Evolutionary conservation across 2,329 filamentous ascomycete species (phyloP).

Genomic region (Cyphellophora attinorum): DNA sequence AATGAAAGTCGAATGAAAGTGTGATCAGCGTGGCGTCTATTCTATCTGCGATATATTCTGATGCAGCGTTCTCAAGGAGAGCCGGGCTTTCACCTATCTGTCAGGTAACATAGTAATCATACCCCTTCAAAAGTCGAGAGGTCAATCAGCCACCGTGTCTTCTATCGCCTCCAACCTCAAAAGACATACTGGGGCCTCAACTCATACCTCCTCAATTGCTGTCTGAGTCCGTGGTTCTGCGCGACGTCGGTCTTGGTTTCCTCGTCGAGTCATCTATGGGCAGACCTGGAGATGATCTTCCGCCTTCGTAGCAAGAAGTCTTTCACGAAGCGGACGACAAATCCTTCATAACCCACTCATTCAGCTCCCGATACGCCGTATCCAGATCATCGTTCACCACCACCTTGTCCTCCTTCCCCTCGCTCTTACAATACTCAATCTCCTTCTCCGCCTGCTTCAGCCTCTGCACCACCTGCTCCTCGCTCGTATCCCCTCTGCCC

Average conservation of each 20-base stretch:
- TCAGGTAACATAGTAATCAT: conserved; percentile 14
- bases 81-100: conserved; percentile 17
- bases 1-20: too few relatives aligned
- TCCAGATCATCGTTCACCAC: conserved; percentile 59
- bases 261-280: not conserved
- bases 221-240: too few relatives aligned
- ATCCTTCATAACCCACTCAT: conserved; percentile 38
- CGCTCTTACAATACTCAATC: conserved; percentile 60
- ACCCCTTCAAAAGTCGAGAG: conserved; percentile 5
- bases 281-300: not conserved
- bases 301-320: too few relatives aligned
- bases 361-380: conserved; percentile 45
- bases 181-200: too few relatives aligned
- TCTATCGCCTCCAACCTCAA: too few relatives aligned
- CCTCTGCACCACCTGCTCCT: conserved; percentile 60
- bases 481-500: conserved; percentile 67
- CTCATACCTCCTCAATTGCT: too few relatives aligned
- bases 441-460: conserved; percentile 64
- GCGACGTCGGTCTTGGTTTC: conserved; percentile 1
- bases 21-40: not conserved
- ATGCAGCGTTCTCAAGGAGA: conserved; percentile 16
- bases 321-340: conserved; percentile 4
- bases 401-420: conserved; percentile 56
- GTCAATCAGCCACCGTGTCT: too few relatives aligned
- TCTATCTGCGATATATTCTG: conserved; percentile 2